A percentile compares a stretch with the other conserved stretches of the same genome.
These are phyloP conservation scores for Zoysia japonica DNA, from an alignment of 176 grass and related monocot genomes.

Conservation along the genomic window DNA sequence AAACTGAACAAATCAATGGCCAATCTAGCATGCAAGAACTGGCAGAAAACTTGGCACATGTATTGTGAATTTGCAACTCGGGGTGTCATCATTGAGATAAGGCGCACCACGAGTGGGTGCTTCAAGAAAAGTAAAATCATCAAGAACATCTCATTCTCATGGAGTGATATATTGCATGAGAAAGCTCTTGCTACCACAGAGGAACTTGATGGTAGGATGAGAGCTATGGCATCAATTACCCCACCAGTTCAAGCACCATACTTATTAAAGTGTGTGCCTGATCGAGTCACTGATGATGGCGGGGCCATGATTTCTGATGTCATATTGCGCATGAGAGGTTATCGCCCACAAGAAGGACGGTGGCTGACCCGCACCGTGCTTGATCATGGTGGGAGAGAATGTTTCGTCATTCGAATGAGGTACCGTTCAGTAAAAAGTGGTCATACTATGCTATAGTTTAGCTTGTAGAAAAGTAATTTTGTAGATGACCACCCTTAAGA, in stretches of 20 bases:
- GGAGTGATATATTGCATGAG: constrained; percentile 75
- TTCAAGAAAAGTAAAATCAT: constrained; percentile 70
- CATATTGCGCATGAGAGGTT: constrained; percentile 71
- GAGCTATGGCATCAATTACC: constrained; percentile 70
- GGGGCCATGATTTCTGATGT: constrained; percentile 97
- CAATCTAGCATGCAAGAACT: constrained; percentile 59
- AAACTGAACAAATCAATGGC: constrained; percentile 58
- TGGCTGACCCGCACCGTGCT: constrained; percentile 88
- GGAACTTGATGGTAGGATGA: constrained; percentile 49
- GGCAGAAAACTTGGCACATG: constrained; percentile 73
- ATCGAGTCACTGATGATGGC: constrained; percentile 85
- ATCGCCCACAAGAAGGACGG: constrained; percentile 82
- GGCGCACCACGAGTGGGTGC: constrained; percentile 45
- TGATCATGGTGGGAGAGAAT: constrained; percentile 80
- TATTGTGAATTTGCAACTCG: constrained; percentile 87
- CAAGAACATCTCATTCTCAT: constrained; percentile 62
- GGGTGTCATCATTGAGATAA: constrained; percentile 65
- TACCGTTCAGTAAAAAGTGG: constrained; percentile 42
- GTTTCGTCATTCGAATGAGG: constrained; percentile 83
- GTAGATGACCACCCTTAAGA: neutral
- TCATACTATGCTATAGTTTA: constrained; percentile 9
- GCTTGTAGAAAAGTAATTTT: neutral
- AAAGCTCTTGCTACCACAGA: constrained; percentile 46
- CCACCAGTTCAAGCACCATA: constrained; percentile 85
- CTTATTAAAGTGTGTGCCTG: constrained; percentile 86